Base-by-base conservation (phyloP, 2,329 filamentous ascomycete genomes). In the Raffaelea deltoideospora region DNA sequence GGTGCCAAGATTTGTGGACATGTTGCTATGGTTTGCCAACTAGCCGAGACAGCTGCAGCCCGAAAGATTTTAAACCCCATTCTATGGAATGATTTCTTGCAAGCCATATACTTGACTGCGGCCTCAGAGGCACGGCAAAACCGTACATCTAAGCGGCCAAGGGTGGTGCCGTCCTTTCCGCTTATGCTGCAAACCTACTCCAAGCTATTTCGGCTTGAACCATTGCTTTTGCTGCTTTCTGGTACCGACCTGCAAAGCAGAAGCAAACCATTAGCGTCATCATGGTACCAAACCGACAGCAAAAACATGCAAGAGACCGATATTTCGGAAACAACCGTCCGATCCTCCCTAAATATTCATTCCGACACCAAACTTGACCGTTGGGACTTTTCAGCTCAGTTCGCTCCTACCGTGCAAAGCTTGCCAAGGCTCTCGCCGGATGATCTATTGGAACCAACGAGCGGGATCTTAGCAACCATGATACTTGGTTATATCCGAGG, bases 1-100 rank as follows among this genome's bases (percentile, higher is more conserved):
- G 78, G 79, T 23, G 79, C 81, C 35, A 83, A 84, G 45, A 50
- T 53, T 4, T 61, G 62, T 17, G 54, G 63, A 19, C 65, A 82
- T 41, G 59, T 65, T 5, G 53, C 61, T 3, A 64, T 65, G 20
- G 61, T 85, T 21, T 59, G 64, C 31, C 58, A 61, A 23, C 63
- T 79, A 31, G 61, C 78, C 35, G 53, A 64, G 5, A 61, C 69
- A 31, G 65, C 75, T 5, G 60, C 65, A 31, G 43, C 57, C 23
- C 55, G 61, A 5, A 52, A 62, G 10, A 55, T 70, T 15, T 58
- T 69, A 34, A 60, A 66, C 42, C 54, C 59, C 32, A 45, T 64
- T 31, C 57, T 71, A 41, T 57, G 62, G 38, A 65, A 66, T 43
- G 68, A 72, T 44, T 45, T 69, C 15, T 51, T 79, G 18, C 65